Evolutionary conservation across 2,329 filamentous ascomycete species (phyloP), one percentile per base, ranked within the genome.

Genomic region (Biscogniauxia sp.): DNA sequence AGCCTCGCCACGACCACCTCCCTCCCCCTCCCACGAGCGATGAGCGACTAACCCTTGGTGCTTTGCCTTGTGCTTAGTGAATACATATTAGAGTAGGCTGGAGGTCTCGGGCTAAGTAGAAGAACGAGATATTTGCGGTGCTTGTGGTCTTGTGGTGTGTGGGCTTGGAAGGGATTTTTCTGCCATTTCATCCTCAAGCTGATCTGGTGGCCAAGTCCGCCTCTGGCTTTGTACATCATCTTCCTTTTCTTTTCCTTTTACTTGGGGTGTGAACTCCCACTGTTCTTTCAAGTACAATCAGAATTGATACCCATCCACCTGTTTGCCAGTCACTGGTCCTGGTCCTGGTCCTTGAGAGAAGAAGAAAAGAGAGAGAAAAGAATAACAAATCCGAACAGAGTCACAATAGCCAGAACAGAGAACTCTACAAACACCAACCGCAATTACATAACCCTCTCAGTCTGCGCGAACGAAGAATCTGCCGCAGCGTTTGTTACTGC

Each of bases 241-340:
- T 60, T 68, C 68, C 9, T 32, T 32, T 32, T 32, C 6, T 32
- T 32, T 32, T 32, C 9, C 28, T 65, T 64, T 68, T 62, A 69
- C 62, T 64, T 64, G 69, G 64, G 66, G 64, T 52, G 53, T 66
- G 65, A 66, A 65, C 64, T 68, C 63, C 65, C 64, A 67, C 70
- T 72, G 70, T 71, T 72, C 67, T 68, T 68, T 59, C 68, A 72
- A 68, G 68, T 74, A 73, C 72, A 74, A 69, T 73, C 71, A 71
- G 67, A 72, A 73, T 74, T 74, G 71, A 74, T 72, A 72, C 69
- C 67, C 68, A 53, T 74, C 69, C 69, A 69, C 68, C 65, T 70
- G 68, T 61, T 71, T 73, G 70, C 67, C 70, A 72, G 68, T 65
- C 69, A 68, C 68, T 67, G 37, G 37, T 45, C 28, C 66, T 67